Base-by-base conservation (phyloP, 495 filamentous ascomycete species). In the Penicillium arizonense region DNA sequence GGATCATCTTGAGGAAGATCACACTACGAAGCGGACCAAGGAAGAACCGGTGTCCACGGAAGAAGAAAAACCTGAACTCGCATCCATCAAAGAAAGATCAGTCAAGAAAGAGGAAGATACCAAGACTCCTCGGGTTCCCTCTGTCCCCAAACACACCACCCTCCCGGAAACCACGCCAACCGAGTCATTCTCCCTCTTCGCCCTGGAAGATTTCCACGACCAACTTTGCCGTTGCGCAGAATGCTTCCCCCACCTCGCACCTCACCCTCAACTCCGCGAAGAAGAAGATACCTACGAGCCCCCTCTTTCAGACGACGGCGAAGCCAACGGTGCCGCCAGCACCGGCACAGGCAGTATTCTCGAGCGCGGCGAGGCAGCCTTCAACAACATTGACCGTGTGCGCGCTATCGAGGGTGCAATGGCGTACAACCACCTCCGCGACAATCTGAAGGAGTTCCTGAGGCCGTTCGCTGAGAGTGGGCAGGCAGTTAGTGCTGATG, bases 371-470 rank as follows among this genome's bases (percentile, higher is more conserved):
- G 93, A 97, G 67, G 89, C 87, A 21, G 94, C 91, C 0, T 77
- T 98, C 24, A 89, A 82, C 67, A 92, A 88, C 55, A 83, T 98
- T 16, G 94, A 97, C 66, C 85, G 94, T 3, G 91, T 97, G 14
- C 76, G 85, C 16, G 94, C 94, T 4, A 96, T 98, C 55, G 92
- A 98, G 68, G 94, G 94, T 16, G 93, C 95, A 10, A 96, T 96
- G 90, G 90, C 89, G 11, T 98, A 97, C 68, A 96, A 96, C 59
- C 85, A 94, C 55, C 80, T 98, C 18, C 92, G 93, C 57, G 93
- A 97, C 42, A 92, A 93, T 61, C 83, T 98, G 12, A 97, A 91
- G 78, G 82, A 82, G 3, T 97, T 98, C 65, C 80, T 98, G 52
- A 81, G 88, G 63, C 89, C 96, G 46, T 98, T 96, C 71, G 94